Conservation (phyloP, 108 stramenopile species). For the Skeletonema tropicum region DNA sequence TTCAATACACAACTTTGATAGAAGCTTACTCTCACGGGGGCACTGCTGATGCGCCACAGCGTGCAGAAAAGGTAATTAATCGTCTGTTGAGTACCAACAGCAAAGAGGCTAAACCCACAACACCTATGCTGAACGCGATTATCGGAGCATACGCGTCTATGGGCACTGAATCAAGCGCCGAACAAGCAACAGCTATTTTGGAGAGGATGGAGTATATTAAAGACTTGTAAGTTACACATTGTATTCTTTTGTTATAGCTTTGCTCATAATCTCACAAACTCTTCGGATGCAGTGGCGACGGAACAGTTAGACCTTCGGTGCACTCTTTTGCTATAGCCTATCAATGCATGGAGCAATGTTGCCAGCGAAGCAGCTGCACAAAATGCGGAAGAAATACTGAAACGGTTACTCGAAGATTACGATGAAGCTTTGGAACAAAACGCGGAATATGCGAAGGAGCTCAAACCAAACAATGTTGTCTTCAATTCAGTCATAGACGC, state of each 20-base stretch:
- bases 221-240: constrained; percentile 15
- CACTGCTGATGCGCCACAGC: constrained; percentile 16
- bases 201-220: constrained; percentile 60
- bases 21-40: constrained; percentile 42
- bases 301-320: constrained; percentile 35
- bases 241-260: not conserved
- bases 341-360: constrained; percentile 50
- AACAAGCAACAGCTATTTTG: constrained; percentile 61
- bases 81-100: constrained; percentile 13
- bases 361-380: constrained; percentile 19
- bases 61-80: constrained; percentile 35
- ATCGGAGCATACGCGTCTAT: constrained; percentile 37
- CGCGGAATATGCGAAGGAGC: constrained; percentile 23
- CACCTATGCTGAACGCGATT: constrained; percentile 37
- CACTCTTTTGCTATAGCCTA: constrained; percentile 41
- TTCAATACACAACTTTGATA: constrained; percentile 38
- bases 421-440: constrained; percentile 36
- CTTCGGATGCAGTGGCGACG: constrained; percentile 7
- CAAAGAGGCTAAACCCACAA: constrained; percentile 16
- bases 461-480: constrained; percentile 58
- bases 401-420: constrained; percentile 33
- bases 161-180: constrained; percentile 57
- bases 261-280: not conserved
- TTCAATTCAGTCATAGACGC: constrained; percentile 69
- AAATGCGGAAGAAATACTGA: constrained; percentile 54